A percentile compares a stretch with the other conserved stretches of the same genome.
These are phyloP conservation scores for Brachypodium distachyon DNA, from an alignment of 202 grass and related monocot species.

Conservation along the genomic window DNA sequence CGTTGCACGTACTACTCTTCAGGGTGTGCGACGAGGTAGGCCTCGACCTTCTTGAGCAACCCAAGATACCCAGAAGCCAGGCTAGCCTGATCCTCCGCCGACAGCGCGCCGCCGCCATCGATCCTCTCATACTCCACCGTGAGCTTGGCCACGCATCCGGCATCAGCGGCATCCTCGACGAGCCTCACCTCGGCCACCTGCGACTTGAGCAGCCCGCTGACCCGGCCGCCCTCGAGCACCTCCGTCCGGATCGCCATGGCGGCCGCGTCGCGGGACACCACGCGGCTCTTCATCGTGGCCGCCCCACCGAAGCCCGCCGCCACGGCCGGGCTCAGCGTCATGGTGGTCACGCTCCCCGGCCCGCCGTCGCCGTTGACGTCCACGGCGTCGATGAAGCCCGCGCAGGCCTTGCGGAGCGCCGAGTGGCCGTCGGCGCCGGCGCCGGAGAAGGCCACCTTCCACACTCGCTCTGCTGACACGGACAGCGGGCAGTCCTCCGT, in stretches of 20 bases:
- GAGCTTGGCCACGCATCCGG: background rate
- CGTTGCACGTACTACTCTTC: background rate
- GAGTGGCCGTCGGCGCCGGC: too few relatives aligned
- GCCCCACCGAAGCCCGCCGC: background rate
- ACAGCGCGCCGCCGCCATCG: background rate
- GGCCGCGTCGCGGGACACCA: background rate
- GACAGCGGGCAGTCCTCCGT: background rate
- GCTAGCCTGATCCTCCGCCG: slow-evolving; percentile 3
- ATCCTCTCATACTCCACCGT: slow-evolving; percentile 20
- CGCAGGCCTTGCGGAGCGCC: slow-evolving; percentile 8
- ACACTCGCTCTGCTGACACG: slow-evolving; percentile 2
- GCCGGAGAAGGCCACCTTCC: background rate
- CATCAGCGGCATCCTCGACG: slow-evolving; percentile 7
- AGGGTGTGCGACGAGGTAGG: slow-evolving; percentile 24
- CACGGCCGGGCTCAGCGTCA: slow-evolving; percentile 9
- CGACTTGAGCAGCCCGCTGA: background rate
- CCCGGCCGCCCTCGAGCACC: slow-evolving; percentile 15
- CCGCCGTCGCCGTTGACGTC: slow-evolving; percentile 29
- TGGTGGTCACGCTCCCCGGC: background rate
- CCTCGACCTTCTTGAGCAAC: slow-evolving; percentile 28
- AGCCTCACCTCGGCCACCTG: background rate
- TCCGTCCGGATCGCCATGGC: background rate
- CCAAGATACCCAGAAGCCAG: background rate
- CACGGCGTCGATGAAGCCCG: slow-evolving; percentile 1
- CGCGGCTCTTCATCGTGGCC: background rate